These are phyloP conservation scores for Amylostereum areolatum DNA, from an alignment of 1,284 basidiomycete genomes.

Conservation along the genomic window DNA sequence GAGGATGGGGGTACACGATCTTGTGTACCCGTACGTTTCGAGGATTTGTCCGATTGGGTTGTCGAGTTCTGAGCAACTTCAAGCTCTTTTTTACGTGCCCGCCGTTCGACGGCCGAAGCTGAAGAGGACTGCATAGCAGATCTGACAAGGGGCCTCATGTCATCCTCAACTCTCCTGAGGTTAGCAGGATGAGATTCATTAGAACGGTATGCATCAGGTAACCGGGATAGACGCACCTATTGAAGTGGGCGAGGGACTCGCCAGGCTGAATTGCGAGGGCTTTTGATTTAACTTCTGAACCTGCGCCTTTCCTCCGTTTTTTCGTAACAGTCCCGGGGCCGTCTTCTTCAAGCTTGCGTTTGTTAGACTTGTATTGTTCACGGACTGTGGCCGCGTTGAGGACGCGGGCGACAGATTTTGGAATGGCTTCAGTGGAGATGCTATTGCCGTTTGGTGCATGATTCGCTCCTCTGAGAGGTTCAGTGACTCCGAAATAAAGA, in stretches of 20 bases:
- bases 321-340: slow-evolving; percentile 15
- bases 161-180: slow-evolving; percentile 61
- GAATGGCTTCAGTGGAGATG: slow-evolving; percentile 45
- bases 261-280: slow-evolving; percentile 51
- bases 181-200: slow-evolving; percentile 1
- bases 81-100: slow-evolving; percentile 36
- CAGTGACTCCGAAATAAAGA: background rate
- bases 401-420: slow-evolving; percentile 59
- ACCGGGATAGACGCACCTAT: slow-evolving; percentile 44
- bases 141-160: slow-evolving; percentile 57
- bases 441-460: slow-evolving; percentile 17
- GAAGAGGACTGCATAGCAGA: slow-evolving; percentile 52
- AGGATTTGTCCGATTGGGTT: slow-evolving; percentile 15
- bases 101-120: slow-evolving; percentile 38
- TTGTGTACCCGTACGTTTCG: background rate
- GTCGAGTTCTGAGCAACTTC: slow-evolving; percentile 21
- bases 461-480: slow-evolving; percentile 35
- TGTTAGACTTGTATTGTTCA: slow-evolving; percentile 42
- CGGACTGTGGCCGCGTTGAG: slow-evolving; percentile 56
- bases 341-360: slow-evolving; percentile 24
- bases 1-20: slow-evolving; percentile 4
- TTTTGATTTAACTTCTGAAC: background rate
- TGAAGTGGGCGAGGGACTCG: slow-evolving; percentile 70
- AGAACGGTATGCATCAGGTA: background rate
- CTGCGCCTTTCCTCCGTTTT: slow-evolving; percentile 16